These are phyloP conservation scores for Somion occarium DNA, from an alignment of 1,284 basidiomycete species.

Conservation along the genomic window DNA sequence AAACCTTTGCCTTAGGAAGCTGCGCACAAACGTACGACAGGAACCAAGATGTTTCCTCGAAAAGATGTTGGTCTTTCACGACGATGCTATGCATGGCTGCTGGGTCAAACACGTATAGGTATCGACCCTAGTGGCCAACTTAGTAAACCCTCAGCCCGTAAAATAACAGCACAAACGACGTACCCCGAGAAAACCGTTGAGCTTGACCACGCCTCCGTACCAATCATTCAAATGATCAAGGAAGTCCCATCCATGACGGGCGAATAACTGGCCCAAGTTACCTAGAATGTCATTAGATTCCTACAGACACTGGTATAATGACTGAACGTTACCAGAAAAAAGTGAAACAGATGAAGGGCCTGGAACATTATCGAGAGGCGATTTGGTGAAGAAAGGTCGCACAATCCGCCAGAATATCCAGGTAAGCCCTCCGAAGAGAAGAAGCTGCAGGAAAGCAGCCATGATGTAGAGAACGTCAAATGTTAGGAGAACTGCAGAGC, in stretches of 20 bases:
- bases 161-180: not conserved
- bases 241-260: not conserved
- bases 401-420: not conserved
- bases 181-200: not conserved
- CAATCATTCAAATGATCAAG: not conserved
- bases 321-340: not conserved
- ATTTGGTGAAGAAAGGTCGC: not conserved
- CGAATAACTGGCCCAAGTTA: not conserved
- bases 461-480: too few species aligned
- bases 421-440: not conserved
- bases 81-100: constrained; percentile 21
- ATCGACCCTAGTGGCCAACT: constrained; percentile 14
- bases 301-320: not conserved
- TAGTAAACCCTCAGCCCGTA: not conserved
- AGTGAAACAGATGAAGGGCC: not conserved
- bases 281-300: not conserved
- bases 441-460: not conserved
- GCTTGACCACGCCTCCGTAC: constrained; percentile 1
- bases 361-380: constrained; percentile 1
- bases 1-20: not conserved
- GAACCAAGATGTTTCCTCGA: constrained; percentile 27
- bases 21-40: constrained; percentile 32
- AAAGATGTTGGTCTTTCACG: constrained; percentile 23
- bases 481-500: too few species aligned
- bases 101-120: constrained; percentile 23